A percentile compares a stretch with the other conserved stretches of the same genome.
These are phyloP conservation scores for Jimgerdemannia lactiflua DNA, from an alignment of 192 early-diverging fungal species.

Conservation along the genomic window DNA sequence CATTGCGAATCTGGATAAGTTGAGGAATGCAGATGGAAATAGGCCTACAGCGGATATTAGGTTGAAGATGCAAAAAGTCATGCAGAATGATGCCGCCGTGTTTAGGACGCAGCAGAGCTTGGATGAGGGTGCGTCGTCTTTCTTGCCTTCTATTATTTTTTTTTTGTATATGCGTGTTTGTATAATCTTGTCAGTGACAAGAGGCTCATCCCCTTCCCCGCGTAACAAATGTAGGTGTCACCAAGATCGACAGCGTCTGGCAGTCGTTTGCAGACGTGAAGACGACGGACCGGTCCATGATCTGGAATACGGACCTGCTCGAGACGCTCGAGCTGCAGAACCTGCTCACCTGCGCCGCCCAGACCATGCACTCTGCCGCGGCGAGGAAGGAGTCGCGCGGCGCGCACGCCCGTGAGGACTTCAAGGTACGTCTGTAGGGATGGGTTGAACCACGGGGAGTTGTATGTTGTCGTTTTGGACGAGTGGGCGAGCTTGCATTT, in stretches of 20 bases:
- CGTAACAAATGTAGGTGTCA: constrained; percentile 41
- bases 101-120: constrained; percentile 90
- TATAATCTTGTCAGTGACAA: not conserved
- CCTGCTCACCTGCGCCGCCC: constrained; percentile 91
- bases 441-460: not conserved
- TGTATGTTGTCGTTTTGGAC: too few species aligned
- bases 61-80: constrained; percentile 96
- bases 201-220: not conserved
- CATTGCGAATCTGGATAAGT: constrained; percentile 94
- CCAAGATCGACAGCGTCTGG: constrained; percentile 83
- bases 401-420: constrained; percentile 98
- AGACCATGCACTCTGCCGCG: constrained; percentile 88
- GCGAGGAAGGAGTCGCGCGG: constrained; percentile 97
- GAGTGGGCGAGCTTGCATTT: too few species aligned
- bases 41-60: constrained; percentile 82
- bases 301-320: constrained; percentile 98
- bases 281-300: constrained; percentile 88
- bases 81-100: constrained; percentile 97
- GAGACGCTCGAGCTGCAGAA: constrained; percentile 98
- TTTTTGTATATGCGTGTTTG: not conserved
- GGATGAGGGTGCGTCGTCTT: constrained; percentile 60
- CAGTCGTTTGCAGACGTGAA: constrained; percentile 78
- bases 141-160: not conserved
- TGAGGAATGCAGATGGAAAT: constrained; percentile 81
- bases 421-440: constrained; percentile 23